phyloP scores from a whole-genome alignment of 2,329 filamentous ascomycete species.

The Fusarium subtropicale region DNA sequence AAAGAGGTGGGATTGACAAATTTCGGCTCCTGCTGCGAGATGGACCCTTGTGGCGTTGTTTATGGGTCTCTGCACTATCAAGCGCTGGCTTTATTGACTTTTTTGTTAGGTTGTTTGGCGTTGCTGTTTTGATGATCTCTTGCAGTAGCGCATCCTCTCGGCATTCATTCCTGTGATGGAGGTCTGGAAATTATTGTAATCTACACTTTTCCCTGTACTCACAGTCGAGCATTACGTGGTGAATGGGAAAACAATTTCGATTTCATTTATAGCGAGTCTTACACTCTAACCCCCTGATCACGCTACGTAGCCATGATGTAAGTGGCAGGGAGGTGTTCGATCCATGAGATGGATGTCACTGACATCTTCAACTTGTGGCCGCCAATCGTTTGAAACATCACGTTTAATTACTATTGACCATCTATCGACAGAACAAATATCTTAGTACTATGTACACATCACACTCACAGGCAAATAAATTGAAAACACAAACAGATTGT shows the following conservation, averaged over 20 bases:
- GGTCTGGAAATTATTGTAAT: slow-evolving; percentile 5
- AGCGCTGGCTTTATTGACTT: slow-evolving; percentile 18
- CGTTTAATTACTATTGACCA: neutral
- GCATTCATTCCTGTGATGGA: slow-evolving; percentile 2
- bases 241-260: neutral
- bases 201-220: neutral
- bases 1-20: slow-evolving; percentile 34
- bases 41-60: slow-evolving; percentile 40
- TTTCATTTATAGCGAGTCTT: neutral
- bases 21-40: slow-evolving; percentile 38
- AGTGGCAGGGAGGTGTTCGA: slow-evolving; percentile 17
- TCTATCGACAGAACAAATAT: neutral
- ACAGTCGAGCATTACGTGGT: neutral
- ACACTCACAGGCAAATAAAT: neutral
- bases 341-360: slow-evolving; percentile 8
- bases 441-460: neutral
- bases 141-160: neutral
- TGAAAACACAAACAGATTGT: slow-evolving; percentile 22
- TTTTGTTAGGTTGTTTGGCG: neutral
- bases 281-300: neutral
- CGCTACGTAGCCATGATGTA: slow-evolving; percentile 30
- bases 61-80: slow-evolving; percentile 25
- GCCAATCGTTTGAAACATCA: neutral
- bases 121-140: slow-evolving; percentile 7
- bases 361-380: slow-evolving; percentile 11